phyloP scores from a whole-genome alignment of 2,329 filamentous ascomycete species.

The Penicillium sp. region DNA sequence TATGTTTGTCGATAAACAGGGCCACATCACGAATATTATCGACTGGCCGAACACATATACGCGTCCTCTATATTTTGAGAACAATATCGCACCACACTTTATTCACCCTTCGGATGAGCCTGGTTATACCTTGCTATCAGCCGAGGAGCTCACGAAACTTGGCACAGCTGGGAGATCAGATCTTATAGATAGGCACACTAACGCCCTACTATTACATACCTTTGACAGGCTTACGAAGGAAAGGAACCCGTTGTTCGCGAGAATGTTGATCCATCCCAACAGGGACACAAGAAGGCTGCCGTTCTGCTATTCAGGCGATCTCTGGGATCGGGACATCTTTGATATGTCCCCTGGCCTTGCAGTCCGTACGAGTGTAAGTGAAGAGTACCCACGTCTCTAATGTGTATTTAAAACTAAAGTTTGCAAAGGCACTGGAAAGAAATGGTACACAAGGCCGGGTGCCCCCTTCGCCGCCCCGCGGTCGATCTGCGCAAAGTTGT shows the following conservation, averaged over 20 bases:
- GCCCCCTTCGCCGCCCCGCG: constrained; percentile 28
- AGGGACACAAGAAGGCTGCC: constrained; percentile 29
- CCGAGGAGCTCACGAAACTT: constrained; percentile 27
- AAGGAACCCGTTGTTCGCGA: constrained; percentile 23
- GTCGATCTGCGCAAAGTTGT: constrained; percentile 23
- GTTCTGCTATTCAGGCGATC: constrained; percentile 28
- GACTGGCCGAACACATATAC: constrained; percentile 47
- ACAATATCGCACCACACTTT: constrained; percentile 14
- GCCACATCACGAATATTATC: constrained; percentile 45
- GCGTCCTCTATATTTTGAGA: constrained; percentile 30
- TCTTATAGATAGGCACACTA: constrained; percentile 20
- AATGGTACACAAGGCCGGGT: constrained; percentile 20
- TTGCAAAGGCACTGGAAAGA: constrained; percentile 25
- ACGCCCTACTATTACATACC: constrained; percentile 28
- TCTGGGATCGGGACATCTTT: constrained; percentile 33
- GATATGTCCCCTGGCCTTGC: constrained; percentile 30
- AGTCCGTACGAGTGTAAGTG: constrained; percentile 31
- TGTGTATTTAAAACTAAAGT: background rate
- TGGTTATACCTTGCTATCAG: constrained; percentile 21
- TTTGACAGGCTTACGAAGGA: constrained; percentile 26
- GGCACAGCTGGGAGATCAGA: constrained; percentile 1
- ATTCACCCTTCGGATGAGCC: constrained; percentile 25
- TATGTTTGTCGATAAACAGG: constrained; percentile 42
- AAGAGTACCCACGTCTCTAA: background rate
- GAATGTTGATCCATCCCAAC: constrained; percentile 28